These are phyloP conservation scores for Boeremia exigua DNA, from an alignment of 2,329 filamentous ascomycete genomes.

Conservation along the genomic window DNA sequence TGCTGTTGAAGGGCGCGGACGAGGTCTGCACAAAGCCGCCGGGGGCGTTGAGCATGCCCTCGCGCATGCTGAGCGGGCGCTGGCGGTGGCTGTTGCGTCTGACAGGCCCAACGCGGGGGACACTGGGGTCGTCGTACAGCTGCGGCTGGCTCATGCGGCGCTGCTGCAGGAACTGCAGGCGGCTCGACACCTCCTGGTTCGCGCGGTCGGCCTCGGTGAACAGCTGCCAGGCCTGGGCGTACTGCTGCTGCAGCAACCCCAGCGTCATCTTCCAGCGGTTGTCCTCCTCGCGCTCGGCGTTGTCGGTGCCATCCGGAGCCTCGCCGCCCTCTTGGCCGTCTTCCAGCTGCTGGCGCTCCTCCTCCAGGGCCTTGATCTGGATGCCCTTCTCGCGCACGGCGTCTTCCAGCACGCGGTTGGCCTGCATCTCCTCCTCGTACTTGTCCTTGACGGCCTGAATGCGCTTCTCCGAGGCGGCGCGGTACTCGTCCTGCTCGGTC, in stretches of 20 bases:
- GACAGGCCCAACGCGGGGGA: slow-evolving; percentile 39
- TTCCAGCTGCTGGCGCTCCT: slow-evolving; percentile 65
- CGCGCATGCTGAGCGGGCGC: slow-evolving; percentile 49
- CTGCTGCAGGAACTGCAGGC: slow-evolving; percentile 49
- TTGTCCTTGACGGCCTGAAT: slow-evolving; percentile 51
- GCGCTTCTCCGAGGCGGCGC: slow-evolving; percentile 46
- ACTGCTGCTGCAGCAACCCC: slow-evolving; percentile 60
- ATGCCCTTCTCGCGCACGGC: slow-evolving; percentile 74
- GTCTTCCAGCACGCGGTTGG: slow-evolving; percentile 70
- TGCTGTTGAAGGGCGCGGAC: slow-evolving; percentile 54
- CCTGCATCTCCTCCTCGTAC: slow-evolving; percentile 50
- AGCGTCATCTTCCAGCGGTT: slow-evolving; percentile 63
- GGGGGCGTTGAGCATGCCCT: slow-evolving; percentile 38
- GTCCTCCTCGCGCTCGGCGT: slow-evolving; percentile 54
- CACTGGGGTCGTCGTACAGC: slow-evolving; percentile 41
- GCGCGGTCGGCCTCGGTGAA: slow-evolving; percentile 47
- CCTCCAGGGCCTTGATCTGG: slow-evolving; percentile 76
- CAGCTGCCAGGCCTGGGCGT: slow-evolving; percentile 46
- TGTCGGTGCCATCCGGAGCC: slow-evolving; percentile 50
- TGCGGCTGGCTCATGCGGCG: slow-evolving; percentile 49
- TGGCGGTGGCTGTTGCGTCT: slow-evolving; percentile 51
- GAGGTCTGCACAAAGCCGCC: slow-evolving; percentile 46
- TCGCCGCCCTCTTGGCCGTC: slow-evolving; percentile 51
- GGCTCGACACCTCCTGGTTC: slow-evolving; percentile 49
- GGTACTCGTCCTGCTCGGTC: slow-evolving; percentile 47